Conservation (phyloP, 495 filamentous ascomycete species). For the Friedmanniomyces endolithicus region DNA sequence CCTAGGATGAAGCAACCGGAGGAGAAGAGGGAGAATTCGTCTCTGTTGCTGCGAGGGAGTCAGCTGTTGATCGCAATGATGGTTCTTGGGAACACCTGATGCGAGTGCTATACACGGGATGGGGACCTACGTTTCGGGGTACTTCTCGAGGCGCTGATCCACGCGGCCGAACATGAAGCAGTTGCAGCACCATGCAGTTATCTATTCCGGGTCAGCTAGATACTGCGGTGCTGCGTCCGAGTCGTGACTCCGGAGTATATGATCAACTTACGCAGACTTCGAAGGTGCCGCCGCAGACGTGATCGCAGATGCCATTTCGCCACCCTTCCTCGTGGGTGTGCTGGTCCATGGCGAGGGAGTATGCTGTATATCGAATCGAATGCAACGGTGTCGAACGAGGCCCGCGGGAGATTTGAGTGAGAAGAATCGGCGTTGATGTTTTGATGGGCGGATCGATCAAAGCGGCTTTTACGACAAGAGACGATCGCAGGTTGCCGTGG, state of each 20-base stretch:
- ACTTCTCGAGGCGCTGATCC: not conserved
- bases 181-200: not conserved
- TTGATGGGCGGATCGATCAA: no score
- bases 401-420: no score
- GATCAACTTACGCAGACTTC: not conserved
- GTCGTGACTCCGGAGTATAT: not conserved
- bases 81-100: no score
- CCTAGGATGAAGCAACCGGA: not conserved
- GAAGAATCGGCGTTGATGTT: no score
- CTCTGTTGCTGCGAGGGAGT: not conserved
- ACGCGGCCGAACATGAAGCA: conserved; percentile 2
- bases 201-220: not conserved
- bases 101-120: no score
- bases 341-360: not conserved
- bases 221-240: not conserved
- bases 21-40: not conserved
- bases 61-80: not conserved
- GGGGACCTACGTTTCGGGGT: not conserved
- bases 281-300: conserved; percentile 2
- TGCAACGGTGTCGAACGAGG: no score
- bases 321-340: not conserved
- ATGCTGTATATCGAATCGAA: no score
- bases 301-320: not conserved
- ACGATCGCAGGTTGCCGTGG: no score
- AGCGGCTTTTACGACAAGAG: no score